phyloP scores from a whole-genome alignment of 768 basidiomycete genomes.

The Leccinum fibrillosum region DNA sequence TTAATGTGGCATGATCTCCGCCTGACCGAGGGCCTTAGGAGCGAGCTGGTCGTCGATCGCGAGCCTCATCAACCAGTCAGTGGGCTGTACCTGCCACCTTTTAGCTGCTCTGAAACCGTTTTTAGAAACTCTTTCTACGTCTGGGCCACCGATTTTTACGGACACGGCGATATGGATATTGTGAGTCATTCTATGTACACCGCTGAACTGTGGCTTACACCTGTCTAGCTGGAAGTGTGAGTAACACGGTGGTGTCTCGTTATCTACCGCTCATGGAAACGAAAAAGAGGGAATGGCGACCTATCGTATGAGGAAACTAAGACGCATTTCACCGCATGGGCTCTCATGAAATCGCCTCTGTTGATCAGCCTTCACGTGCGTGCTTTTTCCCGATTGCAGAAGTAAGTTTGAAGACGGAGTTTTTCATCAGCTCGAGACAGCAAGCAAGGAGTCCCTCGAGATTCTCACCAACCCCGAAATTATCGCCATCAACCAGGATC shows the following conservation, averaged over 20 bases:
- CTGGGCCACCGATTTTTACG: constrained; percentile 63
- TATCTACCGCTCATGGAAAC: background rate
- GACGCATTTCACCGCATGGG: constrained; percentile 72
- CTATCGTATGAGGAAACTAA: constrained; percentile 62
- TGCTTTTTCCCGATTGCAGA: constrained; percentile 8
- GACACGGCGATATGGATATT: constrained; percentile 68
- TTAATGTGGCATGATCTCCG: background rate
- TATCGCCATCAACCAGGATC: constrained; percentile 67
- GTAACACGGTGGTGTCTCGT: constrained; percentile 7
- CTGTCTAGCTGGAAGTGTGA: constrained; percentile 52
- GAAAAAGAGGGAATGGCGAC: constrained; percentile 55
- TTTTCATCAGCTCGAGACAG: constrained; percentile 42
- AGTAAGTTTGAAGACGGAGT: background rate
- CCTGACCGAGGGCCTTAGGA: constrained; percentile 24
- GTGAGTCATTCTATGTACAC: constrained; percentile 32
- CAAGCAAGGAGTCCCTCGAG: constrained; percentile 47
- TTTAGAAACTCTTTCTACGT: constrained; percentile 64
- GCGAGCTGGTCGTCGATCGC: constrained; percentile 51
- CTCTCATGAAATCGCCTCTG: constrained; percentile 65
- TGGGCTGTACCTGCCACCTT: background rate
- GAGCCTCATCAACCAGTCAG: constrained; percentile 53
- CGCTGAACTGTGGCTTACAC: background rate
- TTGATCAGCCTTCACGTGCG: constrained; percentile 58
- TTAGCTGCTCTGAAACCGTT: background rate
- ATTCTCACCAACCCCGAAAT: constrained; percentile 65